Base-by-base conservation (phyloP, 768 basidiomycete species). In the Mycena filopes region DNA sequence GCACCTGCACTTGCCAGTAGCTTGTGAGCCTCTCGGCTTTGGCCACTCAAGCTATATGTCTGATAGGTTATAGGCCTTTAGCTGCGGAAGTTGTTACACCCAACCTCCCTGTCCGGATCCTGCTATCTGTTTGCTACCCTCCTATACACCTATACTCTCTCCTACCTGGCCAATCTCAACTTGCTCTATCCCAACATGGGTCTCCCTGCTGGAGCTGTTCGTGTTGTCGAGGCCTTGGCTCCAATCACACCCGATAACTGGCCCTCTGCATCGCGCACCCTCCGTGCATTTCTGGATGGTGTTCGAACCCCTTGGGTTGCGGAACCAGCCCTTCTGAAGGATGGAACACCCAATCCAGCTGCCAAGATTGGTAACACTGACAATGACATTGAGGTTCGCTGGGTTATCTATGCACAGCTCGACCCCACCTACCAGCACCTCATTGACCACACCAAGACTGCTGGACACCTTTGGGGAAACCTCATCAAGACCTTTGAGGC, bases 181-280 rank as follows among this genome's bases (percentile, higher is more conserved):
- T 18, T 3, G 25, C 46, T 47, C 48, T 28, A 28, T 50, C 25
- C 48, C 11, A 28, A 26, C 26, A 50, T 50, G 48, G 48, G 48
- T 50, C 25, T 50, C 18, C 48, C 48, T 12, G 23, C 21, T 20
- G 51, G 51, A 10, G 38, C 51, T 54, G 51, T 54, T 21, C 51
- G 38, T 41, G 36, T 23, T 36, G 25, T 40, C 16, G 28, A 38
- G 4, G 36, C 38, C 9, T 26, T 54, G 51, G 51, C 38, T 12
- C 51, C 51, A 23, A 54, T 54, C 51, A 54, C 20, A 8, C 21
- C 51, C 12, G 51, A 54, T 15, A 54, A 54, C 38, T 54, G 51
- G 51, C 3, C 51, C 18, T 25, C 38, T 18, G 36, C 51, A n/a
- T 54, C 51, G 2, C 36, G 51, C 36, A 54, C 38, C 51, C 36